Base-by-base conservation (phyloP, 805 yeast species). In the Metschnikowia hibisci region DNA sequence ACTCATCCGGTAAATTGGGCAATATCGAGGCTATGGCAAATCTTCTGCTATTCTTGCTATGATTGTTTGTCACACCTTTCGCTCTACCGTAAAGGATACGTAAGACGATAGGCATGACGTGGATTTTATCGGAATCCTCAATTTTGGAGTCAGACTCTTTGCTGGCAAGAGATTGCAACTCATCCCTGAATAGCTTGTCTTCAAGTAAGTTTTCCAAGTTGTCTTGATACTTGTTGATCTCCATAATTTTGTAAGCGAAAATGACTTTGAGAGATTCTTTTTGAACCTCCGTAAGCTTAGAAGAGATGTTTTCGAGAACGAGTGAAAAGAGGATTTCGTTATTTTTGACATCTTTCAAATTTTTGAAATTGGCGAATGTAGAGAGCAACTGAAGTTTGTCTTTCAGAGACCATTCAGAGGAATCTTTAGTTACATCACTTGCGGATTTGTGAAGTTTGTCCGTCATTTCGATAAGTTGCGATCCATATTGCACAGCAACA, bases 51-150 rank as follows among this genome's bases (percentile, higher is more conserved):
- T 78, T 76, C 56, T 86, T 86, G 23, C 81, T 76, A 46, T 87
- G 88, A 59, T 85, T 82, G 43, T 71, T 76, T 4, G 81, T 72
- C 1, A 82, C 75, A 9, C 73, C 73, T 62, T 87, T 95, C 7
- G 89, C 87, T 44, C 95, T 75, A 7, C 98, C 98, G 62, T 83
- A 91, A 15, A 93, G 66, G 20, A 93, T 82, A 51, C 96, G 68
- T 38, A 89, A 58, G 4, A 89, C 74, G 25, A 86, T 56, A 1
- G 95, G 93, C 77, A 88, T 77, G 2, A 91, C 73, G 1, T 48
- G 61, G 2, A 60, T 67, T 12, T 74, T 66, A 57, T 93, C 97
- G 3, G 69, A 69, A 6, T 69, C 72, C 48, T 84, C 87, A 42
- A 89, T 71, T 3, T 65, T 70, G 7, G 80, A 74, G 4, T 74